A percentile compares a stretch with the other conserved stretches of the same genome.
Evolutionary conservation across 306 rosid genomes (phyloP).

Genomic region (Datisca glomerata): DNA sequence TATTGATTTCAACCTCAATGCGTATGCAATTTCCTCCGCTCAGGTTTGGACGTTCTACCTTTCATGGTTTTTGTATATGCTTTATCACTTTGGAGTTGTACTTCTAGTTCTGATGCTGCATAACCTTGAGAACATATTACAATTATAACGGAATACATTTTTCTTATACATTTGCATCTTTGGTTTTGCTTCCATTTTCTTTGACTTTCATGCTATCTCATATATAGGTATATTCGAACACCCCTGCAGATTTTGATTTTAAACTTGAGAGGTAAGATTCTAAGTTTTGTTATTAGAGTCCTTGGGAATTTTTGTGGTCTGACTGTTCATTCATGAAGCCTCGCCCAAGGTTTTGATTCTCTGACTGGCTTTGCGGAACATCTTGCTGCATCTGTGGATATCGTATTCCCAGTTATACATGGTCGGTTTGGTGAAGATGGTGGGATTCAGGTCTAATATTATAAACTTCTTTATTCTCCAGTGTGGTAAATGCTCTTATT

Average conservation of each 20-base stretch:
- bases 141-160: not conserved
- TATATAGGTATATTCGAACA: constrained; percentile 78
- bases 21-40: constrained; percentile 75
- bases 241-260: constrained; percentile 95
- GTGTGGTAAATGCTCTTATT: too few relatives aligned
- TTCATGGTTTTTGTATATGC: not conserved
- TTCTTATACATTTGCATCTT: not conserved
- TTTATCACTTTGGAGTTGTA: constrained; percentile 3
- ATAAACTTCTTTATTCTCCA: too few relatives aligned
- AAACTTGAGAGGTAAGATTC: constrained; percentile 69
- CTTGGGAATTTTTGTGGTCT: constrained; percentile 5
- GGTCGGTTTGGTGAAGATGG: constrained; percentile 97
- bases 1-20: constrained; percentile 62
- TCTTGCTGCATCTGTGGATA: constrained; percentile 68
- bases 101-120: not conserved
- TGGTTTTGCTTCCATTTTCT: not conserved
- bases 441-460: constrained; percentile 62
- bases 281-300: constrained; percentile 3
- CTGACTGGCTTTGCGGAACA: constrained; percentile 64
- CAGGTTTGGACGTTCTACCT: constrained; percentile 35
- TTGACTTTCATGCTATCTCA: constrained; percentile 4
- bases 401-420: constrained; percentile 90
- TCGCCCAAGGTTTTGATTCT: constrained; percentile 73
- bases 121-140: not conserved
- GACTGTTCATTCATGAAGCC: constrained; percentile 43